Evolutionary conservation across 345 rosid genomes (phyloP), one percentile per base, ranked within the genome.

Genomic region (Clausena lansium): DNA sequence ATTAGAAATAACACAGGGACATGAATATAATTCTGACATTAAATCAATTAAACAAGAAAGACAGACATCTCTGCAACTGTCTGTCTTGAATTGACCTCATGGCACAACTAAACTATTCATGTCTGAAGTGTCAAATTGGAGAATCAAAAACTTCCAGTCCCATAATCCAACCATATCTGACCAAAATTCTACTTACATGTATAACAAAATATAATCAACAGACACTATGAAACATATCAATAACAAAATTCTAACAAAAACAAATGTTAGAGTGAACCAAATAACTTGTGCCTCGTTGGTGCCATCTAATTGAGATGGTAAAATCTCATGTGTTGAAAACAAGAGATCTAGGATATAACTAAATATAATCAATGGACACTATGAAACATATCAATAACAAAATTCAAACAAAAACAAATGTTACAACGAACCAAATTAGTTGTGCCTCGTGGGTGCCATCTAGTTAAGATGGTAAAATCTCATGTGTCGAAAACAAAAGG

Each of bases 1-100:
- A 68, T 30, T 74, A 41, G 63, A 71, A 41, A 36, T 73, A 38
- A 47, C 79, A 33, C 38, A 54, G 67, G 75, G 24, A 71, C 54
- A 64, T 54, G 24, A 55, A 55, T 59, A 52, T 20, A 10, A 35
- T 25, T 66, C 39, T 75, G 4, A 61, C 72, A 52, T 68, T 47
- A 65, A 41, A 70, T 24, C 50, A 73, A 63, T 55, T 39, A 75
- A 57, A 50, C 60, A 6, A 57, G 54, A 22, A 71, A 17, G 24
- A 76, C 55, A 20, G 30, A 24, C 15, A 32, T 64, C 41, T 7
- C 24, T 4, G 24, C 19, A 50, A 62, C 30, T 35, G 27, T 47
- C 69, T 47, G 22, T 9, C 20, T 28, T 33, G 20, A 58, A 65
- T 15, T 47, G 36, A 58, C 63, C 52, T 39, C 28, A 39, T 17